Percentiles rank a stretch among this genome's conserved stretches.
These are phyloP conservation scores for Aspergillus glaucus DNA, from an alignment of 2,329 filamentous ascomycete genomes.

Conservation along the genomic window DNA sequence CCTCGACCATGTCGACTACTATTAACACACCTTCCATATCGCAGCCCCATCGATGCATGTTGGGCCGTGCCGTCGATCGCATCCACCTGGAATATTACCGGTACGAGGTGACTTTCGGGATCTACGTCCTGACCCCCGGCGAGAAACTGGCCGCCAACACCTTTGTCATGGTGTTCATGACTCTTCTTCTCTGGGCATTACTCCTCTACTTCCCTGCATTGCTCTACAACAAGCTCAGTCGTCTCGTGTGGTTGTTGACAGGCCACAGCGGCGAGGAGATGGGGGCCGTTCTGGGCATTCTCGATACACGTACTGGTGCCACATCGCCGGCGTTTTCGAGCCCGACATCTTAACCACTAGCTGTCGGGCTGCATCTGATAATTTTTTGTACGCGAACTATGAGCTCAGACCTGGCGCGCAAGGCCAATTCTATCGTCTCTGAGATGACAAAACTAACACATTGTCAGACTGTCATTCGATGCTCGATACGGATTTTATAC, in stretches of 20 bases:
- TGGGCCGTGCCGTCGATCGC: slow-evolving; percentile 26
- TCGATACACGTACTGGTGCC: slow-evolving; percentile 17
- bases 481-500: neutral
- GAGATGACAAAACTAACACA: no score
- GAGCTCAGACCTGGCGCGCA: neutral
- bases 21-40: slow-evolving; percentile 7
- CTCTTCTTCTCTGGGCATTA: slow-evolving; percentile 31
- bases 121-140: slow-evolving; percentile 39
- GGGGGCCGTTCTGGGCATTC: slow-evolving; percentile 20
- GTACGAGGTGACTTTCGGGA: slow-evolving; percentile 42
- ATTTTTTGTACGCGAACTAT: neutral
- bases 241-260: slow-evolving; percentile 33
- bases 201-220: slow-evolving; percentile 32
- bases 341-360: neutral
- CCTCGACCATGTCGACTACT: slow-evolving; percentile 19
- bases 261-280: slow-evolving; percentile 27
- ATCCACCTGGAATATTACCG: slow-evolving; percentile 40
- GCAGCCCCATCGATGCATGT: slow-evolving; percentile 14
- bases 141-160: slow-evolving; percentile 40
- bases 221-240: slow-evolving; percentile 30
- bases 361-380: neutral
- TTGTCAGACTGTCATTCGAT: neutral
- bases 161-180: slow-evolving; percentile 31
- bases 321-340: slow-evolving; percentile 10
- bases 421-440: no score